Base-by-base conservation (phyloP, 352 stramenopile genomes). In the Pythium dissotocum region DNA sequence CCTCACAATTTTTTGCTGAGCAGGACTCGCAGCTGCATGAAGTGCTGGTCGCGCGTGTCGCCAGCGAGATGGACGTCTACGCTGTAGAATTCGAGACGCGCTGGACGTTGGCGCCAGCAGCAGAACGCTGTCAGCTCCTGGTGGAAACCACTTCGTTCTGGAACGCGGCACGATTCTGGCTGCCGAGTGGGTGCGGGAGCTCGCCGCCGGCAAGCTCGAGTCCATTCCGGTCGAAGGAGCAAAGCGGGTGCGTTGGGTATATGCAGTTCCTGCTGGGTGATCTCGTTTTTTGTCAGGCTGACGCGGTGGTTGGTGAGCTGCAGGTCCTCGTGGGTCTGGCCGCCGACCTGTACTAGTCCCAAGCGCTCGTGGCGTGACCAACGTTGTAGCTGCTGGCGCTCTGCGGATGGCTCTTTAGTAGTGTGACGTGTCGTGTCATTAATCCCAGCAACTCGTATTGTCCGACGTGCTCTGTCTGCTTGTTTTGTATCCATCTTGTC, bases 111-210 rank as follows among this genome's bases (percentile, higher is more conserved):
- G 16, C n/a, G 44, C 44, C 44, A 12, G n/a, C 14, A 6, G n/a
- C 14, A 6, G n/a, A 51, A 6, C 44, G 16, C 16, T 2, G 7
- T 14, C 4, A 9, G 13, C 44, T 51, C 2, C 44, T 51, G 21
- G 49, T 6, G 2, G 58, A 63, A 24, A 38, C 44, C 42, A 46
- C 40, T 1, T 18, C 58, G 26, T 63, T 63, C 13, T 63, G 58
- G 58, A 18, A 28, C 32, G 12, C 36, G 0, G 42, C 35, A 1
- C 42, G 58, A 26, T 63, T 63, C 42, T 63, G 58, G 58, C 42
- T 63, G 42, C 42, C 16, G 14, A 21, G 42, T 38, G 58, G 13
- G 40, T 38, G 28, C 30, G 21, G 1, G 13, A 32, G 18, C 26
- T 42, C 13, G 26, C 53, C 2, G 58, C 28, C 18, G 18, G 55